Conservation (phyloP, 768 basidiomycete species). For the Calocybe gangraenosa region DNA sequence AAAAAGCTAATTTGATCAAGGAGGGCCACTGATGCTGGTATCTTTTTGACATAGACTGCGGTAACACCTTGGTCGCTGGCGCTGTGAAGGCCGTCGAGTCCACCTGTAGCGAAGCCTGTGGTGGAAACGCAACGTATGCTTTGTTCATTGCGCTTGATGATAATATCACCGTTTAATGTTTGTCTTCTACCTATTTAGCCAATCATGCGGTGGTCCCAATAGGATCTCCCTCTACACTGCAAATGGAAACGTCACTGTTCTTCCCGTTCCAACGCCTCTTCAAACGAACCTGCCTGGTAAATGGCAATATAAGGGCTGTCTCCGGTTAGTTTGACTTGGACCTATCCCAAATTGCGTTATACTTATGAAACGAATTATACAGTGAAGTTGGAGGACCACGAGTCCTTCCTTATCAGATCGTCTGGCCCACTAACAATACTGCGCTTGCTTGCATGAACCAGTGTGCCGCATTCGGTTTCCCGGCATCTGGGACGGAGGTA, state of each 20-base stretch:
- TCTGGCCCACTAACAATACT: conserved; percentile 58
- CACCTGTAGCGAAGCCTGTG: conserved; percentile 72
- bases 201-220: conserved; percentile 72
- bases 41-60: conserved; percentile 54
- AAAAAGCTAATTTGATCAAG: too few relatives aligned
- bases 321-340: conserved; percentile 39
- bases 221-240: conserved; percentile 68
- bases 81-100: conserved; percentile 45
- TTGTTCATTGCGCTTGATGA: conserved; percentile 6
- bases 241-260: conserved; percentile 41
- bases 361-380: neutral
- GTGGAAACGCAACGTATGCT: conserved; percentile 56
- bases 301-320: conserved; percentile 66
- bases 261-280: conserved; percentile 56
- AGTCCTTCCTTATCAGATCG: conserved; percentile 59
- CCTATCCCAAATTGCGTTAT: neutral
- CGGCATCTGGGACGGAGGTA: conserved; percentile 62
- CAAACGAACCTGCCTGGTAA: conserved; percentile 56
- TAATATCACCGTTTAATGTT: conserved; percentile 1
- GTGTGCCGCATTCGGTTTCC: conserved; percentile 69
- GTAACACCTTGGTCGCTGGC: conserved; percentile 57
- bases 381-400: conserved; percentile 47
- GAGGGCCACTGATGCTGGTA: conserved; percentile 1
- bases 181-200: conserved; percentile 27
- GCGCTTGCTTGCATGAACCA: conserved; percentile 61